These are phyloP conservation scores for Chlamydomonas asymmetrica DNA, from an alignment of 139 green algal species.

Conservation along the genomic window DNA sequence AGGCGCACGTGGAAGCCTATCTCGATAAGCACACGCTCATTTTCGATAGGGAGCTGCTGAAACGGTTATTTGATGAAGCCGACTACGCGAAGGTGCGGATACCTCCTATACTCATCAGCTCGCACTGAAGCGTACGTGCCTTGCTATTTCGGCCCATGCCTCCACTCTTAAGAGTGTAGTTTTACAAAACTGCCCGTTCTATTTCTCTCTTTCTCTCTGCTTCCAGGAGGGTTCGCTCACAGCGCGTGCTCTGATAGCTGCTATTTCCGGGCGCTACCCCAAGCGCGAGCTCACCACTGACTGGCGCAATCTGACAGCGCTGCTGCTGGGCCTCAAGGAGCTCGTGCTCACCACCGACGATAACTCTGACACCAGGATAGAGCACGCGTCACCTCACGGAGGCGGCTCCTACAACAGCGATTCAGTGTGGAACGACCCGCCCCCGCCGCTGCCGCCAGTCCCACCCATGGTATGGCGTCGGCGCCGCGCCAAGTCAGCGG, in stretches of 20 bases:
- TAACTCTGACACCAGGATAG: no score
- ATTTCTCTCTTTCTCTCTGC: neutral
- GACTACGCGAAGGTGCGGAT: no score
- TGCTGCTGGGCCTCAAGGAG: slow-evolving; percentile 40
- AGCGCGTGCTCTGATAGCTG: slow-evolving; percentile 25
- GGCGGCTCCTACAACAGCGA: slow-evolving; percentile 33
- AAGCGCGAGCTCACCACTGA: slow-evolving; percentile 42
- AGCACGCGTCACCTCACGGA: neutral
- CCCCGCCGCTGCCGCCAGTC: slow-evolving; percentile 25
- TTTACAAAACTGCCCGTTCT: neutral
- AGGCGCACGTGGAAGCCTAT: slow-evolving; percentile 36
- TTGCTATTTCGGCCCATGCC: neutral
- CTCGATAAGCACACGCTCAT: slow-evolving; percentile 42
- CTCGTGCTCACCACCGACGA: slow-evolving; percentile 41
- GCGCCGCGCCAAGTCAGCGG: neutral
- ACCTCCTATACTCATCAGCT: no score
- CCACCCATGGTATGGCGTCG: neutral
- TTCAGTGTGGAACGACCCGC: slow-evolving; percentile 27
- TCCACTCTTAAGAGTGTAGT: neutral
- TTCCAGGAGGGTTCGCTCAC: slow-evolving; percentile 39
- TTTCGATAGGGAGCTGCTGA: slow-evolving; percentile 43
- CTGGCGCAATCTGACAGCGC: slow-evolving; percentile 34
- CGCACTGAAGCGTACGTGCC: no score
- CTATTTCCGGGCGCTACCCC: slow-evolving; percentile 43
- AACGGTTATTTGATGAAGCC: no score